A percentile compares a stretch with the other conserved stretches of the same genome.
Conservation (phyloP, 805 yeast genomes). For the Diddensiella santjacobensis region DNA sequence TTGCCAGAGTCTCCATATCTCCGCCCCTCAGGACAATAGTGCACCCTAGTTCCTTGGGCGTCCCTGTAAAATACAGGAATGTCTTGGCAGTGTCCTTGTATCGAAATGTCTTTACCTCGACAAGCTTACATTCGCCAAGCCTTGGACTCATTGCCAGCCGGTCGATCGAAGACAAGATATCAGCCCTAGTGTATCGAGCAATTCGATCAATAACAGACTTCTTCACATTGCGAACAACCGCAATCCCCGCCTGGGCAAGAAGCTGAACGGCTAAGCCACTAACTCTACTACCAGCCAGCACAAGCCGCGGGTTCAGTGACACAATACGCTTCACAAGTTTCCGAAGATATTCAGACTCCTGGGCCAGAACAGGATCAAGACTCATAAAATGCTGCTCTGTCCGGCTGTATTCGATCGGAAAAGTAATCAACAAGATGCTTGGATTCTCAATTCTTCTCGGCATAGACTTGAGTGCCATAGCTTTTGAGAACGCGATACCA, state of each 20-base stretch:
- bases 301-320: constrained; percentile 71
- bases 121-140: constrained; percentile 69
- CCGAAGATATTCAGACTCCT: constrained; percentile 78
- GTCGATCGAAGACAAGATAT: constrained; percentile 81
- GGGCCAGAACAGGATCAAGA: constrained; percentile 77
- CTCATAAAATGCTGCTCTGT: constrained; percentile 71
- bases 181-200: constrained; percentile 76
- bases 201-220: constrained; percentile 77
- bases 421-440: constrained; percentile 73
- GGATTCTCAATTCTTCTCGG: constrained; percentile 61
- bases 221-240: constrained; percentile 78
- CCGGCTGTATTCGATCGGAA: constrained; percentile 81
- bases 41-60: constrained; percentile 68
- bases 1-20: constrained; percentile 53
- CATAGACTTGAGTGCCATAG: constrained; percentile 78
- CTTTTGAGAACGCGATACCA: constrained; percentile 83
- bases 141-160: constrained; percentile 67
- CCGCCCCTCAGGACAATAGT: constrained; percentile 87
- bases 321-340: constrained; percentile 76
- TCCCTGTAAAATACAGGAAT: constrained; percentile 75
- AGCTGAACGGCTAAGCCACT: constrained; percentile 76
- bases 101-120: constrained; percentile 67
- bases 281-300: constrained; percentile 73
- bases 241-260: constrained; percentile 68
- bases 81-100: constrained; percentile 54